Percentiles rank a stretch among this genome's conserved stretches.
Conservation (phyloP, 2,329 filamentous ascomycete species). For the Beauveria bassiana region DNA sequence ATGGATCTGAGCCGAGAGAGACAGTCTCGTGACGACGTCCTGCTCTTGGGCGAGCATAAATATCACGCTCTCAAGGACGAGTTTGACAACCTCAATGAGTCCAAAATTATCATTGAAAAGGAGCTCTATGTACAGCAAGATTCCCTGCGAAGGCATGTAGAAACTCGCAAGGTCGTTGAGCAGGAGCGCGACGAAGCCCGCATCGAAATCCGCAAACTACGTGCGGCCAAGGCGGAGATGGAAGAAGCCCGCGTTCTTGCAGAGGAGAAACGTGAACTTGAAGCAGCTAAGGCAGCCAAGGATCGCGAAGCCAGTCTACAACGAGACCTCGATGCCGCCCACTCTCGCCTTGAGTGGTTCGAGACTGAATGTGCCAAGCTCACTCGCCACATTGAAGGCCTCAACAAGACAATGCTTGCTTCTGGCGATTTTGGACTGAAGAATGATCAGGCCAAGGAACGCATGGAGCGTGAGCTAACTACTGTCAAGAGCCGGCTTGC, state of each 20-base stretch:
- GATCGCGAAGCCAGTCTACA: slow-evolving; percentile 73
- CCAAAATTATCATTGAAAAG: slow-evolving; percentile 96
- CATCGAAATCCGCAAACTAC: slow-evolving; percentile 71
- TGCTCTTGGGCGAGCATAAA: slow-evolving; percentile 84
- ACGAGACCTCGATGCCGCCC: slow-evolving; percentile 72
- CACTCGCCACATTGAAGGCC: slow-evolving; percentile 70
- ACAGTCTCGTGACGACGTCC: slow-evolving; percentile 89
- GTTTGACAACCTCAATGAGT: slow-evolving; percentile 78
- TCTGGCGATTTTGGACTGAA: slow-evolving; percentile 84
- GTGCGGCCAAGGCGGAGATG: slow-evolving; percentile 74
- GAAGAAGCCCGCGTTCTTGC: slow-evolving; percentile 81
- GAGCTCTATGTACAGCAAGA: slow-evolving; percentile 96
- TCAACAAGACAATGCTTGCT: slow-evolving; percentile 80
- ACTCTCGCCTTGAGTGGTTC: slow-evolving; percentile 67
- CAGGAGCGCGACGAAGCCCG: slow-evolving; percentile 85
- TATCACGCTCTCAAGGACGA: slow-evolving; percentile 75
- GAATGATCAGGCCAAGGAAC: slow-evolving; percentile 90
- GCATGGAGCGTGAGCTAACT: slow-evolving; percentile 81
- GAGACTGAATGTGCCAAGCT: slow-evolving; percentile 73
- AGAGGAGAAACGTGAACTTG: slow-evolving; percentile 72
- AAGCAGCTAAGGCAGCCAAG: slow-evolving; percentile 66
- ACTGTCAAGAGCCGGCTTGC: slow-evolving; percentile 83
- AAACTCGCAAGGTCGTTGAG: slow-evolving; percentile 72
- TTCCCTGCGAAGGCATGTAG: slow-evolving; percentile 74
- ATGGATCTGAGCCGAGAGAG: slow-evolving; percentile 84